phyloP scores from a whole-genome alignment of 306 rosid species.

The Cotoneaster glaucophyllus region DNA sequence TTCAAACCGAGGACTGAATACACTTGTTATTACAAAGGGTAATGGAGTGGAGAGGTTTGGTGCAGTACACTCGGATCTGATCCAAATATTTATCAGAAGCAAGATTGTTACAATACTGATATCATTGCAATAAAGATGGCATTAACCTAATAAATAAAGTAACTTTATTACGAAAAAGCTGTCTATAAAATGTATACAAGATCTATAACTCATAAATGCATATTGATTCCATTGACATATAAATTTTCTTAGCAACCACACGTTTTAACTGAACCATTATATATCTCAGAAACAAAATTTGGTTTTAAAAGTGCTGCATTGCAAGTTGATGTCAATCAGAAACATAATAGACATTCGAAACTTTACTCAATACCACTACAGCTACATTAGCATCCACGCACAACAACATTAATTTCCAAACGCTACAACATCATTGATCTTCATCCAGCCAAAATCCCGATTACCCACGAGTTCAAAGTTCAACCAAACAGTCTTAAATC shows the following conservation, averaged over 20 bases:
- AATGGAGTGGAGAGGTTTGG: too few species aligned
- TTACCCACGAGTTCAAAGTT: background rate
- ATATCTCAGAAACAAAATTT: background rate
- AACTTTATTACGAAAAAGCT: too few species aligned
- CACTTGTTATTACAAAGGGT: too few species aligned
- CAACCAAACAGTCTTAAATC: background rate
- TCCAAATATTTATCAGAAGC: too few species aligned
- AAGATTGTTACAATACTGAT: too few species aligned
- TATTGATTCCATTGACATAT: background rate
- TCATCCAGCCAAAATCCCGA: background rate
- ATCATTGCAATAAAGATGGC: too few species aligned
- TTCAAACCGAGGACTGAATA: too few species aligned
- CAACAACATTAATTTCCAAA: background rate
- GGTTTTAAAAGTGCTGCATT: background rate
- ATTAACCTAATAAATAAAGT: too few species aligned
- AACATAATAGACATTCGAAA: background rate
- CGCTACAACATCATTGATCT: background rate
- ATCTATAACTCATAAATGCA: background rate
- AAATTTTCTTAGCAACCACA: background rate
- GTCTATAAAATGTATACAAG: too few species aligned
- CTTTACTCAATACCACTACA: background rate
- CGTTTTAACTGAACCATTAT: background rate
- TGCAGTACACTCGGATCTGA: too few species aligned
- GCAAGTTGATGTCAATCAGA: constrained; percentile 4
- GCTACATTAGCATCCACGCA: background rate